phyloP scores from a whole-genome alignment of 345 rosid genomes.

The Moricandia arvensis region DNA sequence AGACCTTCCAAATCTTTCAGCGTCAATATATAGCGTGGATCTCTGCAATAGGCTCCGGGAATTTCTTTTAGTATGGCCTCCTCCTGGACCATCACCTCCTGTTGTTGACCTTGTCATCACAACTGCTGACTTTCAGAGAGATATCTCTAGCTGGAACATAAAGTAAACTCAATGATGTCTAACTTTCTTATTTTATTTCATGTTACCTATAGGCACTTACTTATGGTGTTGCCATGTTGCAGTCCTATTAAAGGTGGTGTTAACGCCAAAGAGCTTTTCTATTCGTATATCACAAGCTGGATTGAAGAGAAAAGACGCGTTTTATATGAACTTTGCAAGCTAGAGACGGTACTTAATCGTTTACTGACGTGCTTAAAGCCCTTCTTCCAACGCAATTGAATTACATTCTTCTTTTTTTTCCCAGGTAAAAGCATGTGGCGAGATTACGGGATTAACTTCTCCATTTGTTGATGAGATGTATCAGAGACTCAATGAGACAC shows the following conservation, averaged over 20 bases:
- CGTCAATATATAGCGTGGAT: slow-evolving; percentile 80
- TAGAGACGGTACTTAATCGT: slow-evolving; percentile 64
- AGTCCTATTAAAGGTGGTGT: slow-evolving; percentile 90
- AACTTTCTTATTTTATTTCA: neutral
- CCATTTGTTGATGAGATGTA: slow-evolving; percentile 91
- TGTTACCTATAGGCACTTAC: slow-evolving; percentile 14
- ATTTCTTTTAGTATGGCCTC: slow-evolving; percentile 78
- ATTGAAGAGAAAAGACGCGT: slow-evolving; percentile 72
- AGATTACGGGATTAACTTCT: slow-evolving; percentile 72
- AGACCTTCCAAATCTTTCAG: slow-evolving; percentile 82
- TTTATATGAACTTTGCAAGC: slow-evolving; percentile 75
- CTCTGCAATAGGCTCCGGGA: slow-evolving; percentile 76
- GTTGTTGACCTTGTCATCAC: slow-evolving; percentile 84
- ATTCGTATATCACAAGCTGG: slow-evolving; percentile 76
- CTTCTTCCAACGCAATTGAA: neutral
- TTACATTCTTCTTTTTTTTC: slow-evolving; percentile 16
- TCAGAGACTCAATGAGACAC: slow-evolving; percentile 59
- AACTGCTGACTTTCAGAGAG: slow-evolving; percentile 90
- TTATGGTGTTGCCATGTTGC: slow-evolving; percentile 26
- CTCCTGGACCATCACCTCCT: slow-evolving; percentile 79
- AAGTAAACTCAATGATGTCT: slow-evolving; percentile 38
- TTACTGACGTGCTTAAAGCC: neutral
- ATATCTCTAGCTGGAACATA: slow-evolving; percentile 73
- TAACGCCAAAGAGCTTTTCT: slow-evolving; percentile 79
- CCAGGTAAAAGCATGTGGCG: slow-evolving; percentile 74